phyloP scores from a whole-genome alignment of 2,329 filamentous ascomycete species.

The Aspergillus neotritici region DNA sequence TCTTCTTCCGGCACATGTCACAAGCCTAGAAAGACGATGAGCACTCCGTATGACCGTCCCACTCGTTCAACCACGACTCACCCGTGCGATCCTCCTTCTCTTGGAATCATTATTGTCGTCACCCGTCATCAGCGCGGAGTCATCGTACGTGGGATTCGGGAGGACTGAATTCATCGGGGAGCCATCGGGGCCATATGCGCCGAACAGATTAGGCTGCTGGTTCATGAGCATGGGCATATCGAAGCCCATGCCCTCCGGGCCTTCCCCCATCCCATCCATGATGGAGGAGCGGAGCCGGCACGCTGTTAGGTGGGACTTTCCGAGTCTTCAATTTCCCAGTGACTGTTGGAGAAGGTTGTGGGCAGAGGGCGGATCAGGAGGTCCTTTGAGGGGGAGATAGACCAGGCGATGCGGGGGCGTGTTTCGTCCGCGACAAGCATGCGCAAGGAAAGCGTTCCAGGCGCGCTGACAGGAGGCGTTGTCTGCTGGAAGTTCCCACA shows the following conservation, averaged over 20 bases:
- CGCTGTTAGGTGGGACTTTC: background rate
- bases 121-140: slow-evolving; percentile 39
- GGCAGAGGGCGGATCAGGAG: no score
- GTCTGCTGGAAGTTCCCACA: background rate
- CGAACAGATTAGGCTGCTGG: slow-evolving; percentile 65
- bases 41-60: background rate
- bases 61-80: slow-evolving; percentile 46
- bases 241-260: slow-evolving; percentile 36
- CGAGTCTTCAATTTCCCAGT: background rate
- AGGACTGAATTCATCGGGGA: slow-evolving; percentile 53
- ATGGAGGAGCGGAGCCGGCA: slow-evolving; percentile 5
- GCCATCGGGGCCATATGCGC: slow-evolving; percentile 56
- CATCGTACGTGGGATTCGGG: slow-evolving; percentile 36
- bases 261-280: slow-evolving; percentile 36
- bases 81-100: slow-evolving; percentile 78
- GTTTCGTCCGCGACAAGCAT: no score
- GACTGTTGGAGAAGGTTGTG: no score
- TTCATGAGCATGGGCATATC: slow-evolving; percentile 52
- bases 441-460: background rate
- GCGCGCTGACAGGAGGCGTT: no score
- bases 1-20: slow-evolving; percentile 90
- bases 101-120: slow-evolving; percentile 72
- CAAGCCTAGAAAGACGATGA: slow-evolving; percentile 58
- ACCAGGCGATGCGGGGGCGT: no score
- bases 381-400: no score